These are phyloP conservation scores for barrel medic (Medicago truncatula) DNA, from an alignment of 306 rosid species.

Conservation along the genomic window MtrunA17r5.0-ANR NC_053042.1:52588501-52589000, in stretches of 20 bases:
- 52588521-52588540: background rate
- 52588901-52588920: constrained; percentile 2
- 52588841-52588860: constrained; percentile 5
- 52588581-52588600: background rate
- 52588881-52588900: constrained; percentile 10
- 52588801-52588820: constrained; percentile 10
- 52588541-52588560: background rate
- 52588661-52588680: background rate
- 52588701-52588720: background rate
- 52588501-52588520: background rate
- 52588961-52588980: constrained; percentile 9
- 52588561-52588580: background rate
- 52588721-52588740: background rate
- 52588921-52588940: background rate
- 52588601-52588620: background rate
- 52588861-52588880: constrained; percentile 4
- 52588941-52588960: background rate
- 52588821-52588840: constrained; percentile 22
- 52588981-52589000: constrained; percentile 9
- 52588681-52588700: constrained; percentile 7
- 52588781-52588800: background rate
- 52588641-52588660: background rate
- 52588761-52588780: background rate
- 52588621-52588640: background rate
- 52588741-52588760: background rate